Conservation (phyloP, 2,329 filamentous ascomycete genomes). For the Fusarium protoensiforme region DNA sequence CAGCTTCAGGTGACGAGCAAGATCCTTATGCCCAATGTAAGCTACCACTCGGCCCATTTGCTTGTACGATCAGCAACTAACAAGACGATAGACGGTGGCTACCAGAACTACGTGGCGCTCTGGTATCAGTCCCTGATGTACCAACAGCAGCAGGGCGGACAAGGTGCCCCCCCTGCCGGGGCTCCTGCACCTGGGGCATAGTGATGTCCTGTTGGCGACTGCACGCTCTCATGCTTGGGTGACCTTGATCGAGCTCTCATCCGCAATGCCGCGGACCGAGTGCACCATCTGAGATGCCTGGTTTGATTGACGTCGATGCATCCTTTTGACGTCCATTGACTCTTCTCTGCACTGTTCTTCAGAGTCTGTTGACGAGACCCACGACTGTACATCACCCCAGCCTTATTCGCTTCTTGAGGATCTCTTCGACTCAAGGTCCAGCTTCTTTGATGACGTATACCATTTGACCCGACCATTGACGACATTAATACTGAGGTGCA, state of each 20-base stretch:
- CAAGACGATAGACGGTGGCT: slow-evolving; percentile 74
- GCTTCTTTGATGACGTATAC: slow-evolving; percentile 45
- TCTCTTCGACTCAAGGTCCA: slow-evolving; percentile 33
- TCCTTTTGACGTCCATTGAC: slow-evolving; percentile 38
- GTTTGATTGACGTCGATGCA: slow-evolving; percentile 46
- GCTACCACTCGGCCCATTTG: slow-evolving; percentile 42
- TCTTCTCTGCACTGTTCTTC: slow-evolving; percentile 31
- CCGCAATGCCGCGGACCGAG: slow-evolving; percentile 37
- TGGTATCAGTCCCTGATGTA: slow-evolving; percentile 78
- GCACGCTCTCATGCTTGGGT: slow-evolving; percentile 46
- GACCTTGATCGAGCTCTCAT: slow-evolving; percentile 47
- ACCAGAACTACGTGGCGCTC: slow-evolving; percentile 81
- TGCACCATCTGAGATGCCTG: slow-evolving; percentile 46
- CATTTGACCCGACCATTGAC: slow-evolving; percentile 41
- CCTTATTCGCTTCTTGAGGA: slow-evolving; percentile 41
- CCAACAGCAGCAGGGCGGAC: slow-evolving; percentile 55
- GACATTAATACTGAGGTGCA: slow-evolving; percentile 41
- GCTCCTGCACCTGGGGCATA: slow-evolving; percentile 51
- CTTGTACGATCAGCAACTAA: not conserved
- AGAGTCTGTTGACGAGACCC: slow-evolving; percentile 45
- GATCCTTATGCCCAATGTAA: slow-evolving; percentile 82
- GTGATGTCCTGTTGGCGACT: slow-evolving; percentile 45
- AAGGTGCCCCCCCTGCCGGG: slow-evolving; percentile 50
- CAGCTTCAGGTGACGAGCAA: slow-evolving; percentile 61
- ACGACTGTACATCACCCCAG: slow-evolving; percentile 47